Evolutionary conservation across 352 stramenopile species (phyloP).

Genomic region (Globisporangium parvum): DNA sequence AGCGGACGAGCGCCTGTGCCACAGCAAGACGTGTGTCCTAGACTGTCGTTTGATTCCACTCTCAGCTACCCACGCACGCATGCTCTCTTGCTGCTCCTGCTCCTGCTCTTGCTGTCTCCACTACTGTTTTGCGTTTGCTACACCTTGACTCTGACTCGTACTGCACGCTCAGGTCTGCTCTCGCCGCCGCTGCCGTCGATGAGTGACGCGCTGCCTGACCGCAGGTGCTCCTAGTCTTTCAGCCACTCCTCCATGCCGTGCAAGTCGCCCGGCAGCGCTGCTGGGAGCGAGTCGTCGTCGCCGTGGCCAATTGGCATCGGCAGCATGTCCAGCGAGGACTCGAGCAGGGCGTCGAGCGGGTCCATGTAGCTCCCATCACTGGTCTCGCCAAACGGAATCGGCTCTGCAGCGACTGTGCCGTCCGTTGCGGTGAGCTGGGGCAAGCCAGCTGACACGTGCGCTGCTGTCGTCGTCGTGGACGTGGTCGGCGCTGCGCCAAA

Average conservation of each 20-base stretch:
- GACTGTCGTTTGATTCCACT: too few species aligned
- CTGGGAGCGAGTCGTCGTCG: conserved; percentile 29
- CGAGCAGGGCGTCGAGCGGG: conserved; percentile 48
- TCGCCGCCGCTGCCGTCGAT: neutral
- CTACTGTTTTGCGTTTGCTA: too few species aligned
- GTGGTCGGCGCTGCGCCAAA: neutral
- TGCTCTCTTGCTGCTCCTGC: neutral
- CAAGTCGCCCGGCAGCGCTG: conserved; percentile 57
- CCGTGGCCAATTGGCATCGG: conserved; percentile 70
- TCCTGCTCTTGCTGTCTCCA: too few species aligned
- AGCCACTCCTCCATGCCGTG: conserved; percentile 79
- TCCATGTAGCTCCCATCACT: conserved; percentile 35
- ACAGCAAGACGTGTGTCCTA: neutral
- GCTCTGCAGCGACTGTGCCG: conserved; percentile 19
- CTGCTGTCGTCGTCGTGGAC: neutral
- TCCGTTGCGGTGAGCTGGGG: neutral
- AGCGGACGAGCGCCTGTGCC: too few species aligned
- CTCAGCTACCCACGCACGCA: too few species aligned
- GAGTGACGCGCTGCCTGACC: neutral
- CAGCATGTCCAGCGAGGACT: conserved; percentile 40
- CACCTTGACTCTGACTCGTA: too few species aligned
- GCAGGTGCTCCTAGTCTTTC: conserved; percentile 37
- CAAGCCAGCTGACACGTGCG: too few species aligned
- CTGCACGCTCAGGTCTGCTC: neutral
- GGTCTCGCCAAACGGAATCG: conserved; percentile 32